phyloP scores from a whole-genome alignment of 75 land plant species.

The Pinus tabuliformis region DNA sequence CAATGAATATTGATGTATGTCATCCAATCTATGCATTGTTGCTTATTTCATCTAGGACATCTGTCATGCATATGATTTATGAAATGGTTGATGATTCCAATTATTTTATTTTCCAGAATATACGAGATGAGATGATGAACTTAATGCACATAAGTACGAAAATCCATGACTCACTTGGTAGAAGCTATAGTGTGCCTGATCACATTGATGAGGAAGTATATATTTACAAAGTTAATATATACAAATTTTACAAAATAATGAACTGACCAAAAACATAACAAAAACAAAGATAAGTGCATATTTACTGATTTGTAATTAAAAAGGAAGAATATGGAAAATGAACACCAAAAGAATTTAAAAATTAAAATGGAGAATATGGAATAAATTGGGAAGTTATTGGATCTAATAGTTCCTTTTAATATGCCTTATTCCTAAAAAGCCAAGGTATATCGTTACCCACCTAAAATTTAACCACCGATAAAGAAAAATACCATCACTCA shows the following conservation, averaged over 20 bases:
- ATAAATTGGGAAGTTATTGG: not conserved
- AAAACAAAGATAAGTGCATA: too few relatives aligned
- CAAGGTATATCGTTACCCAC: not conserved
- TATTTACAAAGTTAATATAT: too few relatives aligned
- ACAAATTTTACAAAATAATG: too few relatives aligned
- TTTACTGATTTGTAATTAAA: too few relatives aligned
- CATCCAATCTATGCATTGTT: not conserved
- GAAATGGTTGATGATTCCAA: not conserved
- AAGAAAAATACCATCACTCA: constrained; percentile 55
- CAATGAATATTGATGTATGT: constrained; percentile 89
- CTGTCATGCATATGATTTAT: not conserved
- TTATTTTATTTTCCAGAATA: constrained; percentile 43
- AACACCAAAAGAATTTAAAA: too few relatives aligned
- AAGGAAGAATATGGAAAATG: too few relatives aligned
- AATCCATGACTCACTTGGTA: constrained; percentile 96
- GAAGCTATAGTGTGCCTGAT: constrained; percentile 98
- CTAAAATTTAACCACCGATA: not conserved
- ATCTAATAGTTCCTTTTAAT: not conserved
- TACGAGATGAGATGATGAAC: constrained; percentile 99
- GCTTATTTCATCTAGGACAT: not conserved
- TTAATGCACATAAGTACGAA: constrained; percentile 92
- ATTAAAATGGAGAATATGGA: too few relatives aligned
- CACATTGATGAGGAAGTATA: constrained; percentile 92
- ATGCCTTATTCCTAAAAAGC: not conserved
- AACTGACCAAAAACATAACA: too few relatives aligned